These are phyloP conservation scores for Straminergon stramineum DNA, from an alignment of 225 moss, liverwort and hornwort species.

Conservation along the genomic window DNA sequence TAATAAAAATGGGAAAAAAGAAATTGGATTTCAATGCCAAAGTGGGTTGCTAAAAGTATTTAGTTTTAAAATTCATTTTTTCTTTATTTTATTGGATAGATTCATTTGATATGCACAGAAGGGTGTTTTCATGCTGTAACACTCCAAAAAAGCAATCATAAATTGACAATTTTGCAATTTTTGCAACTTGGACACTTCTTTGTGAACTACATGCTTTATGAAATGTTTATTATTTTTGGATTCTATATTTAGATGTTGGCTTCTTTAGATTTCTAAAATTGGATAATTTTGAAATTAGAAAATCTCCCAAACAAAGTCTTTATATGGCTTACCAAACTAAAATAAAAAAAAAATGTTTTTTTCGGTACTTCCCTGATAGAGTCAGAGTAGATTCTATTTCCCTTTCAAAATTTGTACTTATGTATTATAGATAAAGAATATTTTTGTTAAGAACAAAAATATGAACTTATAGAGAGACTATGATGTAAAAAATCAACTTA, in stretches of 20 bases:
- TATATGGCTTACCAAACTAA: too few relatives aligned
- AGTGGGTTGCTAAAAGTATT: not conserved
- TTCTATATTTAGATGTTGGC: not conserved
- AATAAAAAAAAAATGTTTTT: too few relatives aligned
- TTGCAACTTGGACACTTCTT: not conserved
- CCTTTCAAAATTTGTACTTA: too few relatives aligned
- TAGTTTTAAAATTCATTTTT: not conserved
- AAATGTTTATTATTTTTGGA: not conserved
- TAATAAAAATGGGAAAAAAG: not conserved
- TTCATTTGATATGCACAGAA: not conserved
- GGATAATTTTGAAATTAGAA: not conserved
- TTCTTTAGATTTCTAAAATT: fast-evolving
- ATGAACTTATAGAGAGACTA: too few relatives aligned
- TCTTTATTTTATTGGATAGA: not conserved
- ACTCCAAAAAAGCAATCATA: not conserved
- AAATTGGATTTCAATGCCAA: not conserved
- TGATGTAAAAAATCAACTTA: too few relatives aligned
- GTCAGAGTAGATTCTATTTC: too few relatives aligned
- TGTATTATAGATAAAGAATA: too few relatives aligned
- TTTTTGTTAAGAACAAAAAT: too few relatives aligned
- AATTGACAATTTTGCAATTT: not conserved
- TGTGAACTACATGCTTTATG: not conserved
- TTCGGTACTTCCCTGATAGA: too few relatives aligned
- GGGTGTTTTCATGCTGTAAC: fast-evolving
- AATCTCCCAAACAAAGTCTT: too few relatives aligned